Evolutionary conservation across 352 stramenopile species (phyloP), one percentile per base, ranked within the genome.

Genomic region (Lagenidium giganteum): DNA sequence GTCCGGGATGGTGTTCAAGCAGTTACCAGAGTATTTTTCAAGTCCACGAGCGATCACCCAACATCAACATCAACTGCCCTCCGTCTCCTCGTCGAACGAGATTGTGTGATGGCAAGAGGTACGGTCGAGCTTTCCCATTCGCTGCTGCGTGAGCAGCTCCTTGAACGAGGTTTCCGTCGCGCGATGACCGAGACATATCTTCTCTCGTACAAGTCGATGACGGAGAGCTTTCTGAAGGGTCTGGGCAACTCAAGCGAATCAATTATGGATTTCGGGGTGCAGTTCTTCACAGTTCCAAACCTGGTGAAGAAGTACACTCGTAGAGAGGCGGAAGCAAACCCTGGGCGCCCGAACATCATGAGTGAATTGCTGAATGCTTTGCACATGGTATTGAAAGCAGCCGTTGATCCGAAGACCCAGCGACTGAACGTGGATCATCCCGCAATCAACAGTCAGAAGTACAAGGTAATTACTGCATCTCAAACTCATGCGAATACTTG

Each of bases 241-340:
- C 61, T 94, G 5, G 83, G 78, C 5, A 90, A 89, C 23, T 84
- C 78, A 12, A 87, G 66, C 43, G 83, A 94, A 42, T 88, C 75
- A 2, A 89, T 94, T 51, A 93, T 94, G 47, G 83, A 94, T 51
- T 94, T 94, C 47, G 83, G 80, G 5, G 82, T 89, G 20, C 83
- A 94, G 45, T 87, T 94, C 24, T 54, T 94, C 21, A 94, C 83
- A 0, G 80, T 92, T 1, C 81, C 83, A 13, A 75, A 85, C 42
- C 62, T 94, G 22, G 74, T 90, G 14, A 74, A 84, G 54, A 68
- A 78, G 5, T 93, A 94, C 51, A 87, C 76, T 2, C 67, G 67
- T 18, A 58, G 49, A n/a, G 77, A 86, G 69, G 57, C 59, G 3
- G 35, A 54, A 8, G 42, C 58, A 22, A 60, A 88, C 39, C 64